Base-by-base conservation (phyloP, 768 basidiomycete genomes). In the Lyophyllum semitale region DNA sequence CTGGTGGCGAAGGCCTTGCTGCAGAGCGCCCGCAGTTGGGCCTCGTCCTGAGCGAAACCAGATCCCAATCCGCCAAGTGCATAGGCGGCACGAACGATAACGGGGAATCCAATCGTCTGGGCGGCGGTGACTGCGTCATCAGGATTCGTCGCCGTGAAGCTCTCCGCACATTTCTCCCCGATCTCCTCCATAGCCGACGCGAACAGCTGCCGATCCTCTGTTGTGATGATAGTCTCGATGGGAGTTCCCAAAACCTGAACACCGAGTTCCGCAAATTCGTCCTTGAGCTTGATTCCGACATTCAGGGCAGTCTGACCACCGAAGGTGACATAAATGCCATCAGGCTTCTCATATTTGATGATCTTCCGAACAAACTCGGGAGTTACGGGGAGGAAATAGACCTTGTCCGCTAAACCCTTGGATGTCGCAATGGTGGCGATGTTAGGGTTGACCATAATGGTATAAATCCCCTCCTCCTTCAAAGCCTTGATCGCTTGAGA, bases 401-500 rank as follows among this genome's bases (percentile, higher is more conserved):
- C 96, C 73, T 98, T 98, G 79, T 99, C 97, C 22, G 97, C 97
- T 48, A 99, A 84, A 58, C 97, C 95, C 64, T 95, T 95, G 45
- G 93, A 95, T 1, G 95, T 97, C 42, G 95, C 95, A 63, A 98
- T 99, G 35, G 97, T 99, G 20, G 97, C 97, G 63, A 99, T 99
- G 74, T 99, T 99, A 25, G 97, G 96, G 73, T 98, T 98, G 64
- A 99, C 85, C 70, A 99, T 87, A 72, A 99, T 94, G 55, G 97
- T 99, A 75, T 97, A 98, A 67, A 99, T 98, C 30, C 97, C 97
- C 70, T 98, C 97, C 69, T 93, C 93, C 75, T 98, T 98, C 61
- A 99, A 82, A 9, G 97, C 97, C 74, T 99, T 99, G 82, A 99
- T 96, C 12, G 97, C 96, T 71, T 99, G 97, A 35, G 94, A 96